phyloP scores from a whole-genome alignment of 768 basidiomycete species.

The Amanita rimosa region DNA sequence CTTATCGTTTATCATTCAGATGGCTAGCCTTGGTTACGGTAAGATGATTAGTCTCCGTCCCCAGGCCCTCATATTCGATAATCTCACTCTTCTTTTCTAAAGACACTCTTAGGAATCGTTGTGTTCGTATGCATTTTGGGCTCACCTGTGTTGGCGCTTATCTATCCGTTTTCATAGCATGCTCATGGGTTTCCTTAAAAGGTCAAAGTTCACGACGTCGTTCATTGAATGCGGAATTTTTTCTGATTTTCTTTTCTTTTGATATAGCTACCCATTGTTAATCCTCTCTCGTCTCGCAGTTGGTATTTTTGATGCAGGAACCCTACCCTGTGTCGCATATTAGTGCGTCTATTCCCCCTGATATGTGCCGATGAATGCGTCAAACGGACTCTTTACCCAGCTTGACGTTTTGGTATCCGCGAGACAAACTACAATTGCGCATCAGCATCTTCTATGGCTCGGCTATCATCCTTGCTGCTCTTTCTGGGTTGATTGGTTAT shows the following conservation, averaged over 20 bases:
- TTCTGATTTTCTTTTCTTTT: too few relatives aligned
- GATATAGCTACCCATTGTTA: neutral
- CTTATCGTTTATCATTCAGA: neutral
- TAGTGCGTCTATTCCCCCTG: conserved; percentile 33
- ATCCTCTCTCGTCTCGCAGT: neutral
- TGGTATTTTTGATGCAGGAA: conserved; percentile 57
- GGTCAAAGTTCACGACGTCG: neutral
- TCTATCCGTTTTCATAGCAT: neutral
- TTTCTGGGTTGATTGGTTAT: conserved; percentile 48
- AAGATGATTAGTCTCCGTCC: neutral
- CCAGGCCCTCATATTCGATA: neutral
- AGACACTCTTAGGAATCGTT: neutral
- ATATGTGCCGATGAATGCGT: neutral
- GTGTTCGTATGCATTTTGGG: neutral
- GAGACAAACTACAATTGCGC: conserved; percentile 46
- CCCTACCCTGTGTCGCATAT: conserved; percentile 67
- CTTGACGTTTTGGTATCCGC: conserved; percentile 60
- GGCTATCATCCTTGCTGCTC: conserved; percentile 52
- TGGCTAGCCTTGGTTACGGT: neutral
- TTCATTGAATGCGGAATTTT: too few relatives aligned
- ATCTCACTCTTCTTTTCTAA: neutral
- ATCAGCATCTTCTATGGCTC: conserved; percentile 57
- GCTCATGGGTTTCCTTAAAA: neutral
- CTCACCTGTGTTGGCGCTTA: neutral
- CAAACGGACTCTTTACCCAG: conserved; percentile 17